A percentile compares a stretch with the other conserved stretches of the same genome.
Evolutionary conservation across 2,329 filamentous ascomycete species (phyloP).

Genomic region (Parafenestella ontariensis): DNA sequence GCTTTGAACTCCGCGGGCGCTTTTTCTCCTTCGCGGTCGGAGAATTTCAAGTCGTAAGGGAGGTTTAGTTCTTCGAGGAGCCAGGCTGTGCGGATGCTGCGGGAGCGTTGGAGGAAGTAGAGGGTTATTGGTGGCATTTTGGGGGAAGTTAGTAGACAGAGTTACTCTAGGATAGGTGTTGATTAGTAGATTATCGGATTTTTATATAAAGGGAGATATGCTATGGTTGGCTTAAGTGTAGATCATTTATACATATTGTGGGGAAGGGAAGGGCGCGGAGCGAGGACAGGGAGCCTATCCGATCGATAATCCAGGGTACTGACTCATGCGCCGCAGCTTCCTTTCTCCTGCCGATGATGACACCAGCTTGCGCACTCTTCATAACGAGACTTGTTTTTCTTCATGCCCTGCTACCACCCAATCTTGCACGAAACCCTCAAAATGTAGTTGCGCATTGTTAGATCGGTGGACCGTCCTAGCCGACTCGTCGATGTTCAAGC

Average conservation of each 20-base stretch:
- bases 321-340: too few species aligned
- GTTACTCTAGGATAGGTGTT: too few species aligned
- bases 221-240: too few species aligned
- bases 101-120: slow-evolving; percentile 57
- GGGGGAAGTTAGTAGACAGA: too few species aligned
- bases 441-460: not conserved
- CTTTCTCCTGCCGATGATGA: not conserved
- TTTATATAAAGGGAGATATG: too few species aligned
- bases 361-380: too few species aligned
- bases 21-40: slow-evolving; percentile 47
- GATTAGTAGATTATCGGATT: too few species aligned
- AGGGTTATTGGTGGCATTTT: slow-evolving; percentile 49
- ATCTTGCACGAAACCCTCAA: not conserved
- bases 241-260: too few species aligned
- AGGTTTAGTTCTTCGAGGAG: slow-evolving; percentile 55
- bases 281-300: too few species aligned
- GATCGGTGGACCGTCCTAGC: not conserved
- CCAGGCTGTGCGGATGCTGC: slow-evolving; percentile 56
- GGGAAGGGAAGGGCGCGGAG: too few species aligned
- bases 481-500: not conserved
- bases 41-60: slow-evolving; percentile 52
- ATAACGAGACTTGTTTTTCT: too few species aligned
- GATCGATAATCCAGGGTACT: too few species aligned
- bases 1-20: slow-evolving; percentile 55
- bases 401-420: not conserved